Conservation (phyloP, 2,329 filamentous ascomycete species). For the Trichoderma arundinaceum region DNA sequence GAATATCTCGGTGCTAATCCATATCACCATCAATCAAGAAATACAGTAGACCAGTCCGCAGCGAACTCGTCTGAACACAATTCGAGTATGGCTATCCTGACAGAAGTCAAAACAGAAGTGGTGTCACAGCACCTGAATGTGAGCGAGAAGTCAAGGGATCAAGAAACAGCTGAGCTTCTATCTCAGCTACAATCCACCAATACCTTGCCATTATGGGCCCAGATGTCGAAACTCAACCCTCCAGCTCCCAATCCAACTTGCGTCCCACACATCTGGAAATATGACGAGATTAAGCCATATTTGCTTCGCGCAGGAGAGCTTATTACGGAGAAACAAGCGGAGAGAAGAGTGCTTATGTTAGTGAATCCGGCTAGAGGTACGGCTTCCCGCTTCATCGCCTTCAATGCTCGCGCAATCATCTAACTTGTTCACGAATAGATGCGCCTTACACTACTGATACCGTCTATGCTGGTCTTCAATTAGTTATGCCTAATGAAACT, state of each 20-base stretch:
- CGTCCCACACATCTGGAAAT: conserved; percentile 50
- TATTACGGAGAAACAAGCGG: conserved; percentile 49
- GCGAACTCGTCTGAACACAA: not conserved
- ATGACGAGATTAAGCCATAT: conserved; percentile 44
- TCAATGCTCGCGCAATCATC: conserved; percentile 2
- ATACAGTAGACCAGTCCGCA: not conserved
- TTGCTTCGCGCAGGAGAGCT: conserved; percentile 45
- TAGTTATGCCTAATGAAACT: conserved; percentile 61
- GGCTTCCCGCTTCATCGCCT: conserved; percentile 37
- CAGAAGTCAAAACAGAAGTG: conserved; percentile 3
- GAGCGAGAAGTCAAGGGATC: conserved; percentile 2
- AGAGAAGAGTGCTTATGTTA: conserved; percentile 51
- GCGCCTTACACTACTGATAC: conserved; percentile 64
- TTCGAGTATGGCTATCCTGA: conserved; percentile 8
- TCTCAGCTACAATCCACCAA: conserved; percentile 12
- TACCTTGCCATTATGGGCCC: conserved; percentile 52
- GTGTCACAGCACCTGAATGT: not conserved
- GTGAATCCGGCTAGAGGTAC: conserved; percentile 54
- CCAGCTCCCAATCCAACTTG: conserved; percentile 52
- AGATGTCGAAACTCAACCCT: conserved; percentile 55
- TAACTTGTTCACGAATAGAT: conserved; percentile 39
- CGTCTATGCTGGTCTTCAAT: conserved; percentile 61
- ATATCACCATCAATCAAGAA: not conserved
- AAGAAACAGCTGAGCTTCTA: not conserved
- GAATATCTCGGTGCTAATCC: not conserved